Conservation (phyloP, 2,329 filamentous ascomycete species). For the Diaporthe aspalathi region DNA sequence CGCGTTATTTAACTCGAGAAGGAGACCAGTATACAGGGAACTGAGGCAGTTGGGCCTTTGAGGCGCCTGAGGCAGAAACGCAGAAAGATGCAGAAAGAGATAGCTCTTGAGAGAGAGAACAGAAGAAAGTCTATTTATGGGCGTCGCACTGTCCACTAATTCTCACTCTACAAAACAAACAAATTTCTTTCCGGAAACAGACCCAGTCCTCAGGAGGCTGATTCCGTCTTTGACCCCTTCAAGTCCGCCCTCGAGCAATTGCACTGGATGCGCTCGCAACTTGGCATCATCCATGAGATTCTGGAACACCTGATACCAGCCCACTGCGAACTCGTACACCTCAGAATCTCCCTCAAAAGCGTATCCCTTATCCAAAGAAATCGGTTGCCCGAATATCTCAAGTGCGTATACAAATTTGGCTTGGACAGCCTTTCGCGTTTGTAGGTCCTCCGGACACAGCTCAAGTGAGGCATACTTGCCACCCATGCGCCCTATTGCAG, state of each 20-base stretch:
- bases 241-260: neutral
- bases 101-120: too few relatives aligned
- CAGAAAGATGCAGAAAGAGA: too few relatives aligned
- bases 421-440: slow-evolving; percentile 4
- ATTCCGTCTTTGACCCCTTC: neutral
- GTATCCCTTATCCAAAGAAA: neutral
- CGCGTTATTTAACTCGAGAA: too few relatives aligned
- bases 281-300: neutral
- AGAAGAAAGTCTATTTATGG: too few relatives aligned
- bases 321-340: neutral
- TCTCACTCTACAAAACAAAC: too few relatives aligned
- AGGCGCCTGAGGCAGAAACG: too few relatives aligned
- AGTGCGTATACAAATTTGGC: neutral
- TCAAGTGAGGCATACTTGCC: neutral
- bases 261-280: neutral
- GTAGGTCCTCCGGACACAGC: neutral
- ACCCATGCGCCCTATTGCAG: neutral
- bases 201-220: neutral
- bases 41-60: too few relatives aligned
- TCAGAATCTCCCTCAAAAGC: neutral
- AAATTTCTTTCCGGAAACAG: neutral
- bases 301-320: neutral
- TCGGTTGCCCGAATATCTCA: neutral
- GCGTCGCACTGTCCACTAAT: too few relatives aligned
- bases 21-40: too few relatives aligned